Conservation (phyloP, 2,329 filamentous ascomycete genomes). For the Chrysoporthe austroafricana region DNA sequence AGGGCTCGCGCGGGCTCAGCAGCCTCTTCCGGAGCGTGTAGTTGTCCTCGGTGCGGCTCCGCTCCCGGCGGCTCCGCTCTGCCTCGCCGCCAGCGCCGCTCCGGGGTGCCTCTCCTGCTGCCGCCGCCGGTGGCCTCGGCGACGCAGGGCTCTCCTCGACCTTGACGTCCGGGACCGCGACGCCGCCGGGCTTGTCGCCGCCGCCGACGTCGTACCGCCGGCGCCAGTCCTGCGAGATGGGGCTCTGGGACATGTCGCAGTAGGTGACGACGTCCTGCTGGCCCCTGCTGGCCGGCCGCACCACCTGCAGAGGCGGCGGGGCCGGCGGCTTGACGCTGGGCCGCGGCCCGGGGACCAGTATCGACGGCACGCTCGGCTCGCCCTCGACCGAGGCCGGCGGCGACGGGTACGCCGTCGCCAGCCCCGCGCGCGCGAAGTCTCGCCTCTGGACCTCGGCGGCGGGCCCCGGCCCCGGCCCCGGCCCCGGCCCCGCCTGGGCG, state of each 20-base stretch:
- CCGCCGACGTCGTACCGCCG: not conserved
- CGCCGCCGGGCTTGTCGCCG: not conserved
- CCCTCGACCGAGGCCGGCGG: constrained; percentile 41
- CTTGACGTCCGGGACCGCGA: constrained; percentile 4
- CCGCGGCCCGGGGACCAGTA: constrained; percentile 10
- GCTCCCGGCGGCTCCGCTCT: constrained; percentile 1
- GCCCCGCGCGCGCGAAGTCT: constrained; percentile 9
- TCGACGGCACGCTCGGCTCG: not conserved
- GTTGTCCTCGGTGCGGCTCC: constrained; percentile 17
- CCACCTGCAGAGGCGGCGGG: not conserved
- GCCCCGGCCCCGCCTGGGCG: not conserved
- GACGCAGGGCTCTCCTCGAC: constrained; percentile 1
- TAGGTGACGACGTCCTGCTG: not conserved
- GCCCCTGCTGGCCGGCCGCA: constrained; percentile 20
- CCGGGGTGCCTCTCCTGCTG: not conserved
- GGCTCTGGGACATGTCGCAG: not conserved
- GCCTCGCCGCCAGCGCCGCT: not conserved
- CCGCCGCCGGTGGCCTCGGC: not conserved
- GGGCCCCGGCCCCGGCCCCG: no score
- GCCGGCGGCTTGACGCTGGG: not conserved
- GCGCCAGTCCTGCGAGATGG: constrained; percentile 5
- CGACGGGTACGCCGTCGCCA: constrained; percentile 35
- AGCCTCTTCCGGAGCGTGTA: not conserved
- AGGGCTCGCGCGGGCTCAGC: constrained; percentile 13
- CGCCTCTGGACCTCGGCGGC: constrained; percentile 17